phyloP scores from a whole-genome alignment of 1,139 yeast genomes.

The Pneumocystis wakefieldiae region DNA sequence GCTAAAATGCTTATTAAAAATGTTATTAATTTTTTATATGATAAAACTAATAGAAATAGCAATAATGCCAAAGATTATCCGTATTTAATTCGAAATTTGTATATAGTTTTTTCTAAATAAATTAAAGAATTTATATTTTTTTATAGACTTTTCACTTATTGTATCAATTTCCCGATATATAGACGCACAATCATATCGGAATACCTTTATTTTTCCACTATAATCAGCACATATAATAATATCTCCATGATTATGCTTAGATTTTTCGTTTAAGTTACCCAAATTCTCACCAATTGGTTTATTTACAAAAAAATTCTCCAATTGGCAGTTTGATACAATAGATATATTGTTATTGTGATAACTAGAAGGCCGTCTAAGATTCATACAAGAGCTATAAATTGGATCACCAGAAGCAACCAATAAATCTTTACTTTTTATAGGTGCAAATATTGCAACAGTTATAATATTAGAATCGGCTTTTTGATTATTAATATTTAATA shows the following conservation, averaged over 20 bases:
- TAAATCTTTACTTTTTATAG: slow-evolving; percentile 48
- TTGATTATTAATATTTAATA: slow-evolving; percentile 9
- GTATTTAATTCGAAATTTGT: too few relatives aligned
- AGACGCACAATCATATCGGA: slow-evolving; percentile 59
- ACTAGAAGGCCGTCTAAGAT: slow-evolving; percentile 4
- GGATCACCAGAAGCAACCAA: slow-evolving; percentile 64
- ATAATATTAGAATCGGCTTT: slow-evolving; percentile 65
- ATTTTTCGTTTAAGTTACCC: background rate
- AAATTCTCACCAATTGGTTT: background rate
- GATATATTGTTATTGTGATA: slow-evolving; percentile 1
- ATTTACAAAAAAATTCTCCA: background rate
- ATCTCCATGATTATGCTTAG: slow-evolving; percentile 20
- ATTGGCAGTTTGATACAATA: background rate
- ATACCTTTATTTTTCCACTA: slow-evolving; percentile 56
- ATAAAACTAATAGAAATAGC: too few relatives aligned
- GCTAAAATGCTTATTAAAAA: too few relatives aligned
- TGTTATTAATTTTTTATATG: too few relatives aligned
- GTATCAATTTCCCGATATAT: background rate
- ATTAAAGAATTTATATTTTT: background rate
- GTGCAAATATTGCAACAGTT: slow-evolving; percentile 69
- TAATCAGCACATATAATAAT: slow-evolving; percentile 67
- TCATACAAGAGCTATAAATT: slow-evolving; percentile 37
- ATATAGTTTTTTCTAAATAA: background rate
- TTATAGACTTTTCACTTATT: background rate
- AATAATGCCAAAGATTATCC: too few relatives aligned